A percentile compares a stretch with the other conserved stretches of the same genome.
Evolutionary conservation across 108 stramenopile species (phyloP).

Genomic region (Pseudonitzschia pungens): DNA sequence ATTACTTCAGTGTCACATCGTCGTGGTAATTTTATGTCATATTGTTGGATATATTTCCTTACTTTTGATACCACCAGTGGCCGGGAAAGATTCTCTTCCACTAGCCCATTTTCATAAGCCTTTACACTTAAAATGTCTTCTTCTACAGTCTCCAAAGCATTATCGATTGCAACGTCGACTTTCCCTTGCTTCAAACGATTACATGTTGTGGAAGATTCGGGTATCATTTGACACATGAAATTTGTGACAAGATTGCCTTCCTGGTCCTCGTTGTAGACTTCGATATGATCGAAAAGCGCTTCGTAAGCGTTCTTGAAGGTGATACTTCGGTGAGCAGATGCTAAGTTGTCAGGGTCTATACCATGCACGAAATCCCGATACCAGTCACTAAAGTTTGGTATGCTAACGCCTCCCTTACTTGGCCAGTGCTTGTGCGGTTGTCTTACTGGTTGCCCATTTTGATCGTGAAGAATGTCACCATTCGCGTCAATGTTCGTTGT

Average conservation of each 20-base stretch:
- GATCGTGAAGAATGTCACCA: neutral
- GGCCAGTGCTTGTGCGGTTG: conserved; percentile 1
- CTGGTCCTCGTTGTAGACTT: conserved; percentile 2
- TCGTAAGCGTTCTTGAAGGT: neutral
- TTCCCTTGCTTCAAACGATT: neutral
- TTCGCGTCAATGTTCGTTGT: conserved; percentile 1
- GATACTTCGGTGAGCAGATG: neutral
- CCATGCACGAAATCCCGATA: neutral
- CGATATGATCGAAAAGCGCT: neutral
- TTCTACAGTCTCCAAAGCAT: neutral
- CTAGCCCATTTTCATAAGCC: conserved; percentile 6
- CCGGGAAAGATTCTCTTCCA: neutral
- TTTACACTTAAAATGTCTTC: conserved; percentile 8
- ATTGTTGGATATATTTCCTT: neutral
- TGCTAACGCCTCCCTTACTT: neutral
- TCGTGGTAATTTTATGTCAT: neutral
- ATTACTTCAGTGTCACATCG: neutral
- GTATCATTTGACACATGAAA: conserved; percentile 20
- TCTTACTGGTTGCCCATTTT: neutral
- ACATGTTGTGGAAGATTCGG: conserved; percentile 2
- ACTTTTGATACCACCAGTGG: neutral
- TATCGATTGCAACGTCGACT: neutral
- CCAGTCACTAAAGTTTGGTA: conserved; percentile 5
- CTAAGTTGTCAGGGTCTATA: neutral
- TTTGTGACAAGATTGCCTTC: conserved; percentile 16